Base-by-base conservation (phyloP, 805 yeast genomes). In the Sporopachydermia lactativora region DNA sequence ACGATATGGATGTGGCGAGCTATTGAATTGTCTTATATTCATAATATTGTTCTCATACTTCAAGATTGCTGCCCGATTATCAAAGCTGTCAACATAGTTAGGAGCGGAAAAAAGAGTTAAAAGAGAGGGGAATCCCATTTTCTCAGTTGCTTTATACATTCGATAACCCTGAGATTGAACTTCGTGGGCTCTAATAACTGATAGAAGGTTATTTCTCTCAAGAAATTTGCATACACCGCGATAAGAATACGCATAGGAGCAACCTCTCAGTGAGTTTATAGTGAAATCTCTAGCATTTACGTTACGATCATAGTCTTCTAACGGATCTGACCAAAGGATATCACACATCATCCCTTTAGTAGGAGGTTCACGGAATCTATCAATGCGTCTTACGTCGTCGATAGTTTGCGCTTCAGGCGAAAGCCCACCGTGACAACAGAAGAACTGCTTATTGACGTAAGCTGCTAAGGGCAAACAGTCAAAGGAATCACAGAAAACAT, bases 111-210 rank as follows among this genome's bases (percentile, higher is more conserved):
- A 89, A 63, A 89, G 75, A 3, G 97, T 86, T 57, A 89, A 72
- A 34, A 89, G 68, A 4, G 89, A 75, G 1, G 96, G 97, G 56
- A 89, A 89, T 8, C 94, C 94, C 53, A 86, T 77, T 3, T 81
- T 69, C 45, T 74, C 71, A 1, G 95, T 83, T 48, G 83, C 75
- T 51, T 79, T 81, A 61, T 89, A 89, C 84, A 92, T 92, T 55
- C 96, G 67, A 60, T 88, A 89, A 31, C 98, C 98, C 5, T 92
- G 88, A 59, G 89, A 96, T 60, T 89, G 98, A 1, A 96, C 96
- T 61, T 89, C 96, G 58, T 89, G 98, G 1, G 96, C 97, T 43
- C 98, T 70, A 37, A 89, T 84, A 28, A 89, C 73, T n/a, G 86
- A 80, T 19, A 89, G 63, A 31, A 89, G 62, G 16, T 83, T 81